Base-by-base conservation (phyloP, 1,284 basidiomycete species). In the Fomitopsis schrenkii region DNA sequence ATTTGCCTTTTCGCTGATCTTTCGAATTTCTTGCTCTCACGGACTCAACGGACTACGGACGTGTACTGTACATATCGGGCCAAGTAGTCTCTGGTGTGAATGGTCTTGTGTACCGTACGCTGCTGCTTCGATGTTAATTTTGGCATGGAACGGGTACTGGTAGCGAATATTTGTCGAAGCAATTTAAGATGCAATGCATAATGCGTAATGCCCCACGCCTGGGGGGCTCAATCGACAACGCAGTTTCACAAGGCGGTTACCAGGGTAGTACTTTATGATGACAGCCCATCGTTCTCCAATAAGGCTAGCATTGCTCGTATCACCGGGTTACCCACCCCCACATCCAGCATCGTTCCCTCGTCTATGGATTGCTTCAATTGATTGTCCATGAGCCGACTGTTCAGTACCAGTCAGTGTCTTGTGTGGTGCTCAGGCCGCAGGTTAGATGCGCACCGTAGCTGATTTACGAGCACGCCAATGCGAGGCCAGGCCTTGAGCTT, bases 381-480 rank as follows among this genome's bases (percentile, higher is more conserved):
- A 1, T 80, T 83, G 69, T 94, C 90, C 30, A 95, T 74, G 30
- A 94, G 75, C 30, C 86, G 83, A 52, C 86, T 88, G 65, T 33
- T 17, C 10, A 59, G 9, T 48, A 35, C 7, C 42, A 8, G 17
- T 48, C 19, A 44, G 33, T 10, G 12, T 22, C n/a, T 30, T 10
- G 41, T 28, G 22, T 22, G 22, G 2, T 22, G 2, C 22, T 30
- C 36, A 6, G 28, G 17, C 3, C 44, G 2, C 14, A 6, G 19
- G 8, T 4, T 40, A 46, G 19, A 61, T 44, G 69, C 78, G 40
- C 67, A 89, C 88, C 95, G 80, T n/a, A 97, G 76, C 69, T 95
- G 94, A 66, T 95, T 95, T 44, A 94, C 92, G 33, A 97, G 80
- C 9, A 95, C 88, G 1, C 93, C 95, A 50, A 97, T 97, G 6